Evolutionary conservation across 2,329 filamentous ascomycete genomes (phyloP).

Genomic region (Epichloe uncinata): DNA sequence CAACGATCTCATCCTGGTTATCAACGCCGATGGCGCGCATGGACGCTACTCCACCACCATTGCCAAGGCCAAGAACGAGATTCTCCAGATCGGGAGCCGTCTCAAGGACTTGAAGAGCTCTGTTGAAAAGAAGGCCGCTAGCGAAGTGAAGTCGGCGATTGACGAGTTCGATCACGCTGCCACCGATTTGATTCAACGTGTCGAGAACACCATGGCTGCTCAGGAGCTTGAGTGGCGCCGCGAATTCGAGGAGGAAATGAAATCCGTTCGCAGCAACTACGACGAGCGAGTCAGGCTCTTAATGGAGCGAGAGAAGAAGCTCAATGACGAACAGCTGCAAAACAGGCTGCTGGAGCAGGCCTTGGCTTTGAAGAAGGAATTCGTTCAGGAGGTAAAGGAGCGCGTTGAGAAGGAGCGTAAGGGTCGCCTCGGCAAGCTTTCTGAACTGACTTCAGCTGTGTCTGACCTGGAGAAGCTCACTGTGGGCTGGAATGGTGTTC

Average conservation of each 20-base stretch:
- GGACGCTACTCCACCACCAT: constrained; percentile 68
- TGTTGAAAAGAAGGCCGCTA: constrained; percentile 57
- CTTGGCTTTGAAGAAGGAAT: constrained; percentile 74
- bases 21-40: constrained; percentile 74
- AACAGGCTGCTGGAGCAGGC: constrained; percentile 88
- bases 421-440: constrained; percentile 73
- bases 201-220: constrained; percentile 67
- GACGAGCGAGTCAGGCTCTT: constrained; percentile 68
- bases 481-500: constrained; percentile 76
- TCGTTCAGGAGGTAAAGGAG: constrained; percentile 61
- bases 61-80: constrained; percentile 71
- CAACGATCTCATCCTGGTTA: constrained; percentile 87
- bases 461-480: constrained; percentile 78
- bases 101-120: constrained; percentile 61
- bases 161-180: constrained; percentile 78
- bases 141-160: constrained; percentile 57
- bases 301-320: constrained; percentile 62
- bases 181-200: constrained; percentile 73
- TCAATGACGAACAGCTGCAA: constrained; percentile 69
- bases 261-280: constrained; percentile 64
- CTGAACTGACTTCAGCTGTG: constrained; percentile 65
- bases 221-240: constrained; percentile 75
- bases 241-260: constrained; percentile 78
- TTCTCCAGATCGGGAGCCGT: constrained; percentile 64
- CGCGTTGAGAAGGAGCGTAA: constrained; percentile 82